A percentile compares a stretch with the other conserved stretches of the same genome.
Evolutionary conservation across 2,329 filamentous ascomycete genomes (phyloP).

Genomic region (Colletotrichum spinosum): DNA sequence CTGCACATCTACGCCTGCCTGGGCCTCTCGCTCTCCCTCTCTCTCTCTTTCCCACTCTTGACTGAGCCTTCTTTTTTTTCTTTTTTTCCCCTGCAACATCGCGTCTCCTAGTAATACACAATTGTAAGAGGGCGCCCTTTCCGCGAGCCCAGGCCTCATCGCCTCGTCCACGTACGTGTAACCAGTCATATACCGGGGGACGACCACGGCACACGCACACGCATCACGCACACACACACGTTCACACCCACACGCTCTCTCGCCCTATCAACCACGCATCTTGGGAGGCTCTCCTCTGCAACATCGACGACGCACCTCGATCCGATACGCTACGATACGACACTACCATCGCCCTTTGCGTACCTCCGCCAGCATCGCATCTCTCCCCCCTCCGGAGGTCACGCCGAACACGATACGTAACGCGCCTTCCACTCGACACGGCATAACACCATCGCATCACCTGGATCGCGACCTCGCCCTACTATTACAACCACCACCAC

Average conservation of each 20-base stretch:
- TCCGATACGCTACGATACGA: neutral
- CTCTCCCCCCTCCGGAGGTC: conserved; percentile 5
- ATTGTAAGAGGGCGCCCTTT: conserved; percentile 34
- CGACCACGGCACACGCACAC: neutral
- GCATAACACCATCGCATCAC: conserved; percentile 23
- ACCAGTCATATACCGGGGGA: conserved; percentile 18
- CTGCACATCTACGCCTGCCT: conserved; percentile 11
- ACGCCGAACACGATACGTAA: conserved; percentile 4
- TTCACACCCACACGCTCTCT: neutral
- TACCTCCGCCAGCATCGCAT: conserved; percentile 18
- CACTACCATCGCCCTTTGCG: neutral
- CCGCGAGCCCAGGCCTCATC: conserved; percentile 31
- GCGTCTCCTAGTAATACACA: conserved; percentile 16
- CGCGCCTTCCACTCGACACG: conserved; percentile 25
- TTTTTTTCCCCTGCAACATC: conserved; percentile 26
- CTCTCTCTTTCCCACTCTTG: conserved; percentile 11
- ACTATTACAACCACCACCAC: conserved; percentile 14
- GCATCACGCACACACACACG: no score
- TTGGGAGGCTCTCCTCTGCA: conserved; percentile 12
- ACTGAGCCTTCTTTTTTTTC: conserved; percentile 5
- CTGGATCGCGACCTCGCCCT: conserved; percentile 11
- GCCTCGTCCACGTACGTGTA: conserved; percentile 33
- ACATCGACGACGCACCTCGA: conserved; percentile 27
- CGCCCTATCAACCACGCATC: conserved; percentile 13
- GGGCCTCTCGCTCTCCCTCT: conserved; percentile 22